Percentiles rank a stretch among this genome's conserved stretches.
These are phyloP conservation scores for Bacidia rubella DNA, from an alignment of 495 filamentous ascomycete genomes.

Conservation along the genomic window DNA sequence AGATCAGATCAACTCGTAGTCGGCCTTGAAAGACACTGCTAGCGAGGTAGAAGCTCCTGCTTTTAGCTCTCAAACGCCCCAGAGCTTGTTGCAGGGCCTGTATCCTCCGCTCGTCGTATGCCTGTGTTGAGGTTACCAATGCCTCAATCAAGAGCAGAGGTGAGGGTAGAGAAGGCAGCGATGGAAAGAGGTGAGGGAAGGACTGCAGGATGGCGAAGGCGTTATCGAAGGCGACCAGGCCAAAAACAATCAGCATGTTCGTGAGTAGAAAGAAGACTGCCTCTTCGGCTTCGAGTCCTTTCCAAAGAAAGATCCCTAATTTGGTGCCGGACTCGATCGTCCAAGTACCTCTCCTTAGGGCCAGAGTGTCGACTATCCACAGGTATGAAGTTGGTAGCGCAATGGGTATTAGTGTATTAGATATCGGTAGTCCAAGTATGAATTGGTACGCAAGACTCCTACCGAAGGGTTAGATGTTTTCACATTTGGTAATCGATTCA, in stretches of 20 bases:
- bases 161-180: slow-evolving; percentile 27
- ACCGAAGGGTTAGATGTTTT: neutral
- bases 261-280: slow-evolving; percentile 54
- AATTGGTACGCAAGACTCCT: slow-evolving; percentile 43
- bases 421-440: slow-evolving; percentile 38
- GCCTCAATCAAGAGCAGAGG: slow-evolving; percentile 33
- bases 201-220: slow-evolving; percentile 42
- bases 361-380: slow-evolving; percentile 52
- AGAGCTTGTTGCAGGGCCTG: slow-evolving; percentile 41
- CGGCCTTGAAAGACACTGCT: slow-evolving; percentile 48
- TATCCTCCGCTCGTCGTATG: slow-evolving; percentile 39
- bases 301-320: slow-evolving; percentile 41
- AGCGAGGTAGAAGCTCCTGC: slow-evolving; percentile 55
- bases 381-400: slow-evolving; percentile 49
- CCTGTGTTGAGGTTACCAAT: slow-evolving; percentile 26
- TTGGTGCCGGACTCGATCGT: slow-evolving; percentile 50
- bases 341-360: slow-evolving; percentile 50
- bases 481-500: no score
- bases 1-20: slow-evolving; percentile 49
- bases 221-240: slow-evolving; percentile 50
- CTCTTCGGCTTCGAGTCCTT: slow-evolving; percentile 52
- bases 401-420: slow-evolving; percentile 40
- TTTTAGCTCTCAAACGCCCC: slow-evolving; percentile 38
- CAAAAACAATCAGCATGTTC: slow-evolving; percentile 50
- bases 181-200: slow-evolving; percentile 37